Base-by-base conservation (phyloP, 805 yeast genomes). In the Metschnikowia borealis region DNA sequence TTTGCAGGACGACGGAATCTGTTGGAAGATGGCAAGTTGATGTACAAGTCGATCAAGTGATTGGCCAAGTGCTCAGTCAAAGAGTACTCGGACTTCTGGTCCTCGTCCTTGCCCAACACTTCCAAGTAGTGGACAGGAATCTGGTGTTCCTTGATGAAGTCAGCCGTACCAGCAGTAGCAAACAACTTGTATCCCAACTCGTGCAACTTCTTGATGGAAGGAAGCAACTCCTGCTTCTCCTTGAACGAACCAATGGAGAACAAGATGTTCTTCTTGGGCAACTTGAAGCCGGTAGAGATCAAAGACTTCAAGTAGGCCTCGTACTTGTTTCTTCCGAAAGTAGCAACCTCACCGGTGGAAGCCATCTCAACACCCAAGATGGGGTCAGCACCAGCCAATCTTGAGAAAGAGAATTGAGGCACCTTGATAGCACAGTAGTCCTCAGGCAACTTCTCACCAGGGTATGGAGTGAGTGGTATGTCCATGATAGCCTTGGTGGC, bases 151-250 rank as follows among this genome's bases (percentile, higher is more conserved):
- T 88, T 89, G 63, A 94, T 84, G 75, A 94, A 94, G 71, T 94
- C 99, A 57, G 98, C 96, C 58, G 99, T 94, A 77, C 99, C 99
- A 29, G 98, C 89, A 57, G 99, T 94, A 40, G 98, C 99, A 73
- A 90, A 95, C 62, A 94, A 75, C 63, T 85, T 85, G 80, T 77
- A 94, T 52, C 97, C 98, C 69, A 89, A 72, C 67, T 87, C 88
- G 69, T 83, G 76, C 53, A 94, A 77, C 66, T 83, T 87, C 70
- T 78, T 78, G 59, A 94, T 89, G 29, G 92, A 80, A 48, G 99
- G 98, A 57, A 94, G 73, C 62, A 94, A 77, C 72, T 94, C 99
- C 62, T 80, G 84, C 77, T 94, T 94, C 75, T 94, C 99, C 74
- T 92, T 92, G 79, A 73, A 95, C 7, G 98, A 92, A 73, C 99